phyloP scores from a whole-genome alignment of 2,329 filamentous ascomycete genomes.

The Phaeoacremonium minimum region DNA sequence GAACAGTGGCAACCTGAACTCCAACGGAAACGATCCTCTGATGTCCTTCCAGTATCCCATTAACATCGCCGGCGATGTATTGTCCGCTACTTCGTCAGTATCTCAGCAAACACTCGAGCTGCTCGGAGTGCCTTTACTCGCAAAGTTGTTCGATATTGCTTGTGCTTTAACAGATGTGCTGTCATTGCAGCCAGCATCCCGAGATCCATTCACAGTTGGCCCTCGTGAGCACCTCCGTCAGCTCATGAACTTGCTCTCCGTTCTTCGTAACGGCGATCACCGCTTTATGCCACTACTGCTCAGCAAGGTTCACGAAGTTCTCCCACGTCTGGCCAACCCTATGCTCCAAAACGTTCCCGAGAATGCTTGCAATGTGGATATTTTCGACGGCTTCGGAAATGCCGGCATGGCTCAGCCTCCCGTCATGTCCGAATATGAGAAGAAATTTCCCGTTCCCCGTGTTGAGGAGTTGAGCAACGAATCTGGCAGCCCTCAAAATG shows the following conservation, averaged over 20 bases:
- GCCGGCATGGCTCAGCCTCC: slow-evolving; percentile 55
- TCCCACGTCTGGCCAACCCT: slow-evolving; percentile 59
- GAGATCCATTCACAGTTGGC: slow-evolving; percentile 59
- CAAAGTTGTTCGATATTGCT: slow-evolving; percentile 76
- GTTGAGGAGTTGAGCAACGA: slow-evolving; percentile 34
- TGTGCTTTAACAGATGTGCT: slow-evolving; percentile 72
- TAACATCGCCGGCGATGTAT: slow-evolving; percentile 57
- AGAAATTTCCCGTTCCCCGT: slow-evolving; percentile 36
- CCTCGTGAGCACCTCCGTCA: slow-evolving; percentile 72
- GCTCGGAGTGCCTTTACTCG: slow-evolving; percentile 70
- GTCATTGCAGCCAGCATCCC: slow-evolving; percentile 55
- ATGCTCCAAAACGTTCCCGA: slow-evolving; percentile 58
- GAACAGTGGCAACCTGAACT: slow-evolving; percentile 47
- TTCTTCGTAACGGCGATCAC: slow-evolving; percentile 70
- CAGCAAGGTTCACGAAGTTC: slow-evolving; percentile 68
- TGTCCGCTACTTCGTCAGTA: slow-evolving; percentile 67
- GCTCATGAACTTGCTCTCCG: slow-evolving; percentile 62
- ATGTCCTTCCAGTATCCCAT: slow-evolving; percentile 62
- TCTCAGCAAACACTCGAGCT: slow-evolving; percentile 70
- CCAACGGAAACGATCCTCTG: slow-evolving; percentile 41
- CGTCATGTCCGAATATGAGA: slow-evolving; percentile 44
- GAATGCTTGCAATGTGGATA: slow-evolving; percentile 42
- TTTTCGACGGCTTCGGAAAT: slow-evolving; percentile 63
- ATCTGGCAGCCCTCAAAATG: slow-evolving; percentile 26
- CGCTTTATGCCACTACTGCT: slow-evolving; percentile 75